Evolutionary conservation across 345 rosid genomes (phyloP).

Genomic region (Salix udensis): DNA sequence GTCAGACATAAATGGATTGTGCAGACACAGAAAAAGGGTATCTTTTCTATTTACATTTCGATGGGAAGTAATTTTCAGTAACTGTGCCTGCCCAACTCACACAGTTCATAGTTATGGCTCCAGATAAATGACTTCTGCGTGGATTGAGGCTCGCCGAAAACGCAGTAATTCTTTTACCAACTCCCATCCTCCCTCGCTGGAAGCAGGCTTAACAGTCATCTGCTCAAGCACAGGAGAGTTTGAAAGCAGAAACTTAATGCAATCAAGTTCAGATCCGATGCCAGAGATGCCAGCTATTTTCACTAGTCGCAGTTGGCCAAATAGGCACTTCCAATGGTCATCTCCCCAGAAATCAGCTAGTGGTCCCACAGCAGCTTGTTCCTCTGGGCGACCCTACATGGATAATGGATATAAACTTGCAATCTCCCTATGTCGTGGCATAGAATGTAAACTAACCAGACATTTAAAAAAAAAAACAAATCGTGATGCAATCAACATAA

Average conservation of each 20-base stretch:
- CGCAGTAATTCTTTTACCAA: slow-evolving; percentile 53
- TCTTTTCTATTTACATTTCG: not conserved
- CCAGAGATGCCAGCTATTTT: slow-evolving; percentile 47
- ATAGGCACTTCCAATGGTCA: slow-evolving; percentile 39
- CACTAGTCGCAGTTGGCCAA: slow-evolving; percentile 45
- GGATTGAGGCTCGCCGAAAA: slow-evolving; percentile 51
- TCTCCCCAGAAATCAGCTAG: slow-evolving; percentile 38
- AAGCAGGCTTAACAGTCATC: slow-evolving; percentile 50
- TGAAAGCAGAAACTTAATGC: slow-evolving; percentile 51
- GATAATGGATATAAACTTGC: not conserved
- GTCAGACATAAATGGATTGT: not conserved
- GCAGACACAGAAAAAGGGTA: not conserved
- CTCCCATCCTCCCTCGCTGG: slow-evolving; percentile 42
- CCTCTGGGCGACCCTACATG: slow-evolving; percentile 55
- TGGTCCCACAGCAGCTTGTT: slow-evolving; percentile 21
- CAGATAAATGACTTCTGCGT: slow-evolving; percentile 48
- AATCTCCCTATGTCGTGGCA: not conserved
- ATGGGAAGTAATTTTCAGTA: not conserved
- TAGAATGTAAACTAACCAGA: too few relatives aligned
- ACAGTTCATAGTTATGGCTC: slow-evolving; percentile 32
- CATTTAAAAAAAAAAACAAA: not conserved
- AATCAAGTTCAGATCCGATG: slow-evolving; percentile 47
- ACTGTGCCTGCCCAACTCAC: not conserved
- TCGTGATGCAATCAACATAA: not conserved
- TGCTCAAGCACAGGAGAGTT: slow-evolving; percentile 56